Evolutionary conservation across 225 moss, liverwort and hornwort species (phyloP).

Genomic region (Lunularia cruciata): DNA sequence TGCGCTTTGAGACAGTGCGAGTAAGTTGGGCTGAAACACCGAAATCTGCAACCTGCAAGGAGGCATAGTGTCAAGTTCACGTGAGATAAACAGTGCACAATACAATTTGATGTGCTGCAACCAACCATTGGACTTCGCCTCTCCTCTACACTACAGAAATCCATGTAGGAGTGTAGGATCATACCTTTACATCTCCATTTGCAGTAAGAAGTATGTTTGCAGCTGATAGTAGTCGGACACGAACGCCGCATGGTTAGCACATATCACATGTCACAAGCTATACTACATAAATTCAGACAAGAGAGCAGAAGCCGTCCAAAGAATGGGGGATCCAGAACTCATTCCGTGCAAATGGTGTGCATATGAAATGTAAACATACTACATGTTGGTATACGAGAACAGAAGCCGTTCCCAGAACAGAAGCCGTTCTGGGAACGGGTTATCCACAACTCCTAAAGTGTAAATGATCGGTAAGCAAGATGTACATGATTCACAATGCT

Average conservation of each 20-base stretch:
- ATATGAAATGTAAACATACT: too few species aligned
- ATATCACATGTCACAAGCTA: too few species aligned
- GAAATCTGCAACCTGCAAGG: conserved; percentile 96
- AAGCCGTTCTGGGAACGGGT: too few species aligned
- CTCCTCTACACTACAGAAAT: neutral
- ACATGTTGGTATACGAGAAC: too few species aligned
- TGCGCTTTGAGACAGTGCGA: conserved; percentile 93
- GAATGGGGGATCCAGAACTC: too few species aligned
- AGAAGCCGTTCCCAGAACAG: too few species aligned
- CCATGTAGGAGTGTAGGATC: conserved; percentile 8
- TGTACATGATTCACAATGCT: too few species aligned
- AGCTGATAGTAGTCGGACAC: conserved; percentile 49
- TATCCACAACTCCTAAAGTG: too few species aligned
- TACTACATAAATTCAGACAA: too few species aligned
- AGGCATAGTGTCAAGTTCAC: conserved; percentile 45
- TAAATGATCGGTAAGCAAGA: too few species aligned
- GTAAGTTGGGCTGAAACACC: conserved; percentile 99
- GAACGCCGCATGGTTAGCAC: neutral
- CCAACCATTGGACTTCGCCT: neutral
- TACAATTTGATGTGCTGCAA: too few species aligned
- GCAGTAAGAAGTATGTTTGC: conserved; percentile 93
- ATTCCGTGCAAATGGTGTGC: neutral
- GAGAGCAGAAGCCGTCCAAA: too few species aligned
- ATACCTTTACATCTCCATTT: conserved; percentile 95
- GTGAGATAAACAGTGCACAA: neutral